Conservation (phyloP, 495 filamentous ascomycete genomes). For the Hypoxylon trugodes region DNA sequence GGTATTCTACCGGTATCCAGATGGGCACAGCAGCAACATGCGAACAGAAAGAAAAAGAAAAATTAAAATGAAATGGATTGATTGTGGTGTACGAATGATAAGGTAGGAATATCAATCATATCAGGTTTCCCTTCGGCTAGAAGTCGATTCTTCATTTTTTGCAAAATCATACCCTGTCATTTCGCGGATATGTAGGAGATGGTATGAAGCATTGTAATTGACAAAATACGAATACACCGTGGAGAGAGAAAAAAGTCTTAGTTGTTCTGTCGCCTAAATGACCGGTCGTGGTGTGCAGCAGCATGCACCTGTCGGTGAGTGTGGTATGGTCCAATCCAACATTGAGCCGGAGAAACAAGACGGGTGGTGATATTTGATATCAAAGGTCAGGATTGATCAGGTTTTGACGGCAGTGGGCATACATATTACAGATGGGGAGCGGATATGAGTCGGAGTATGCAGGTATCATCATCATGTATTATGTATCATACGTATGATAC, state of each 20-base stretch:
- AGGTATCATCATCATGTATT: too few species aligned
- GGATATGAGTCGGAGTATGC: conserved; percentile 21
- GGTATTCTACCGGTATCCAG: too few species aligned
- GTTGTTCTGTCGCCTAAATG: conserved; percentile 28
- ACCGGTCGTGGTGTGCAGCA: conserved; percentile 39
- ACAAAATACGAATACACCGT: conserved; percentile 10
- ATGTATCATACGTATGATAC: too few species aligned
- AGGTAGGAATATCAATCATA: conserved; percentile 13
- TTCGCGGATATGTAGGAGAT: conserved; percentile 28
- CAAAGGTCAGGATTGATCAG: background rate
- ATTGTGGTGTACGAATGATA: conserved; percentile 18
- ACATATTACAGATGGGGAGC: too few species aligned
- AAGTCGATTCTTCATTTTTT: conserved; percentile 11
- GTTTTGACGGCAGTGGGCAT: conserved; percentile 11
- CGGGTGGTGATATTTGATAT: conserved; percentile 10
- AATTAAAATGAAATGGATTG: too few species aligned
- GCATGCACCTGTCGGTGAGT: conserved; percentile 40
- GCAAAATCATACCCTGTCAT: conserved; percentile 40
- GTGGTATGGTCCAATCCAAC: conserved; percentile 30
- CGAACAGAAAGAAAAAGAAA: too few species aligned
- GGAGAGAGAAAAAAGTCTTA: background rate
- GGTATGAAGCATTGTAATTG: background rate
- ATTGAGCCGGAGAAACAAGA: conserved; percentile 25
- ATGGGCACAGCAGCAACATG: too few species aligned
- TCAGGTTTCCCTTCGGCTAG: conserved; percentile 7